phyloP scores from a whole-genome alignment of 176 grass and related monocot genomes.

The Oryza glumipatula region DNA sequence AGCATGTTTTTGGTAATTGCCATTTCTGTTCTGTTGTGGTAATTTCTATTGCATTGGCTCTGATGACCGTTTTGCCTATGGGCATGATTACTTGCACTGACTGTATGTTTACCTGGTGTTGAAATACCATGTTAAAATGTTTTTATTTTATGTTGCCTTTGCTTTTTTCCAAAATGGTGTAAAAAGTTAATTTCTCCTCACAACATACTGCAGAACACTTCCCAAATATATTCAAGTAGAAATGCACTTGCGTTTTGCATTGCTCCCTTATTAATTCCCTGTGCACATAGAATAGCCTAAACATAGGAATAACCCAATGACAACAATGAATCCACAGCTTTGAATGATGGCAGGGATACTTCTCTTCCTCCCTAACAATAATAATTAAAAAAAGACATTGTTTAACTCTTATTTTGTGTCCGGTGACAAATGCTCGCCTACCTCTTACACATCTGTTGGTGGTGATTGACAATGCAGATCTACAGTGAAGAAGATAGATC shows the following conservation, averaged over 20 bases:
- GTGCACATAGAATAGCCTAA: slow-evolving; percentile 5
- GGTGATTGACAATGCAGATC: slow-evolving; percentile 54
- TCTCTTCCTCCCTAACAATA: background rate
- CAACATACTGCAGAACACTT: slow-evolving; percentile 5
- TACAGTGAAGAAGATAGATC: slow-evolving; percentile 79
- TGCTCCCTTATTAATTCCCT: background rate
- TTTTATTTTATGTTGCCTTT: background rate
- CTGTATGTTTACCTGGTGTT: background rate
- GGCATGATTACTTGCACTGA: background rate
- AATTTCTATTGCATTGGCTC: slow-evolving; percentile 26
- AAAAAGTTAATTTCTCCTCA: background rate
- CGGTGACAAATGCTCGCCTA: background rate
- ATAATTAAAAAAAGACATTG: background rate
- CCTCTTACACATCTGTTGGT: slow-evolving; percentile 10
- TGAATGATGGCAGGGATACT: background rate
- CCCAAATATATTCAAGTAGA: slow-evolving; percentile 11
- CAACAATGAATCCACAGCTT: background rate
- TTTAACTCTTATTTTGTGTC: slow-evolving; percentile 15
- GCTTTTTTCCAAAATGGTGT: background rate
- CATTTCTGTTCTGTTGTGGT: slow-evolving; percentile 2
- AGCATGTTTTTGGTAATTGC: background rate
- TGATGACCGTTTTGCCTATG: background rate
- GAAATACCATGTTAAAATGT: background rate
- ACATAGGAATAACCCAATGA: background rate
- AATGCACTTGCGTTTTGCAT: slow-evolving; percentile 1